Evolutionary conservation across 2,329 filamentous ascomycete genomes (phyloP).

Genomic region (Lachnellula cervina): DNA sequence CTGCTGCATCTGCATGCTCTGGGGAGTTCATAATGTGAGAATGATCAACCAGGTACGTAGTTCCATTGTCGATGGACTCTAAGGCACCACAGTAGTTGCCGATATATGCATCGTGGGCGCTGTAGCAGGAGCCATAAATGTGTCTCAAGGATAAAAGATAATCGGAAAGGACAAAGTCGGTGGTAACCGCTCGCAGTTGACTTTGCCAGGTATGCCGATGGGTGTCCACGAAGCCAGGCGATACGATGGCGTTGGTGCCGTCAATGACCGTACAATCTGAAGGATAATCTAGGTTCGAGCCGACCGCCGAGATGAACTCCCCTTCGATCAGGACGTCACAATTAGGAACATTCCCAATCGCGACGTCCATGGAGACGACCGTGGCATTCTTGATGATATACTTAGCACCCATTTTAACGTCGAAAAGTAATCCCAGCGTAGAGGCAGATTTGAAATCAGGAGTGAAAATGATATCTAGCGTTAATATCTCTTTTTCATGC

Average conservation of each 20-base stretch:
- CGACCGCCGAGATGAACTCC: no score
- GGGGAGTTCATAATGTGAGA: conserved; percentile 8
- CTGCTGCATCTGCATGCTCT: conserved; percentile 3
- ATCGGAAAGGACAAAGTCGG: background rate
- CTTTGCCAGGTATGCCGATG: conserved; percentile 29
- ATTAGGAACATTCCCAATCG: no score
- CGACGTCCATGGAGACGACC: no score
- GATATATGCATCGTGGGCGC: conserved; percentile 9
- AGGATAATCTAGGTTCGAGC: no score
- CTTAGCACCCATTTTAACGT: no score
- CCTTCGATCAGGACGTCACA: no score
- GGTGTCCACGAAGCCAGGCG: conserved; percentile 35
- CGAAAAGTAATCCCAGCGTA: no score
- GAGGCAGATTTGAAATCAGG: no score
- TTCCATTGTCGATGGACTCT: conserved; percentile 6
- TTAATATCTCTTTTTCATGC: no score
- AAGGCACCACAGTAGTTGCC: conserved; percentile 5
- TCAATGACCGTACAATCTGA: background rate
- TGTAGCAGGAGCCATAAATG: conserved; percentile 1
- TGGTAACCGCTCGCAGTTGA: conserved; percentile 37
- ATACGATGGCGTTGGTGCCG: conserved; percentile 26
- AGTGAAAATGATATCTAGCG: no score
- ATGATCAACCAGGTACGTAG: conserved; percentile 7
- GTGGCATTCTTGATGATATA: no score
- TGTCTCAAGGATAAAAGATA: background rate